Evolutionary conservation across 176 grass and related monocot genomes (phyloP), one percentile per base, ranked within the genome.

Genomic region (Oryza longistaminata): DNA sequence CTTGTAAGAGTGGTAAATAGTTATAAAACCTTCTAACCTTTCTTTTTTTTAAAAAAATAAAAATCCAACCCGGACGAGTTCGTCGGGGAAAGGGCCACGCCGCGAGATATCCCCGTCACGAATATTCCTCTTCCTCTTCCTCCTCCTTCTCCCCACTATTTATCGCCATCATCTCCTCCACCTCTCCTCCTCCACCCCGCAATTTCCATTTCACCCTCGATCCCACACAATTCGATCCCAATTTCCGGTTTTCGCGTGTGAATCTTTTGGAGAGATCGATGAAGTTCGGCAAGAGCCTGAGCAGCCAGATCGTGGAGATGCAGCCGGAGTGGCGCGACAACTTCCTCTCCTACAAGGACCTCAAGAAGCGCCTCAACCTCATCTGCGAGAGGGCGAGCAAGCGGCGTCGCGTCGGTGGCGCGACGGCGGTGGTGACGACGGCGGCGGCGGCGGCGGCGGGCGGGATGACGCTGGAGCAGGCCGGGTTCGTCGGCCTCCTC

Each of bases 261-360:
- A 60, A 43, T 43, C 42, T 9, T 43, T 9, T 43, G 42, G 40
- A 42, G 42, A 37, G 35, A 37, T 37, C 5, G 29, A 95, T 98
- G 95, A 98, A 98, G 87, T 98, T 98, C 69, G 95, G 95, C 64
- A 98, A 98, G 89, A 98, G 93, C 77, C 86, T 98, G 80, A 95
- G 91, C 80, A 90, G 81, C 46, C 96, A 98, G 87, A 98, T 98
- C 83, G 91, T 88, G 89, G 96, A 98, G 83, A 98, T 93, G 42
- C 86, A 95, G 87, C 96, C 93, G 76, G 96, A 98, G 83, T 98
- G 96, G 96, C 89, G 91, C 53, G 96, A 98, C 85, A 95, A 93
- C 83, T 98, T 98, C 83, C 76, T 95, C 22, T 95, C 93, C 85
- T 98, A 98, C 87, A 98, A 98, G 91, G 93, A 98, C 72, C 88